These are phyloP conservation scores for Hirsutella rhossiliensis DNA, from an alignment of 2,329 filamentous ascomycete species.

Conservation along the genomic window DNA sequence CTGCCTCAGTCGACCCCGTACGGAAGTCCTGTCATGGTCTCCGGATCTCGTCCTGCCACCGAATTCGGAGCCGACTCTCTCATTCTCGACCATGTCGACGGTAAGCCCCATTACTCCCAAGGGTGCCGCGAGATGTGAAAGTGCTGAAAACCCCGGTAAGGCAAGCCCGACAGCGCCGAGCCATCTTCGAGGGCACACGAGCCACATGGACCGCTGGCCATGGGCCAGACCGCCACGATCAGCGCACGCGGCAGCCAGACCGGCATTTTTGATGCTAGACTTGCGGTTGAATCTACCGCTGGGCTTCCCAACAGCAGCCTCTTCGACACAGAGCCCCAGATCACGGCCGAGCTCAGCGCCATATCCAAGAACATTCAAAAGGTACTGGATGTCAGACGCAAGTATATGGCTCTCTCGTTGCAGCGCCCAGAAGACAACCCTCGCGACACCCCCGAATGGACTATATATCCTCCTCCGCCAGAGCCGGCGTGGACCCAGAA, in stretches of 20 bases:
- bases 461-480: constrained; percentile 82
- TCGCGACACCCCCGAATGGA: constrained; percentile 71
- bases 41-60: constrained; percentile 20
- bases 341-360: constrained; percentile 69
- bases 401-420: constrained; percentile 76
- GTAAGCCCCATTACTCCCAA: constrained; percentile 6
- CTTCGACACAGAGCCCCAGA: constrained; percentile 61
- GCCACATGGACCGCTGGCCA: neutral
- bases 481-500: constrained; percentile 66
- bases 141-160: constrained; percentile 4
- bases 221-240: neutral
- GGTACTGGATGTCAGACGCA: constrained; percentile 76
- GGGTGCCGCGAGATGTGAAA: neutral
- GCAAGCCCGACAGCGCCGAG: constrained; percentile 5
- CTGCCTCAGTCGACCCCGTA: constrained; percentile 31
- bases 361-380: constrained; percentile 89
- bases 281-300: constrained; percentile 33
- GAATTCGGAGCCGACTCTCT: constrained; percentile 25
- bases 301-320: constrained; percentile 54
- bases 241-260: constrained; percentile 27
- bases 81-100: constrained; percentile 16
- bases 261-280: constrained; percentile 2
- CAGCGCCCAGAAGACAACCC: constrained; percentile 80
- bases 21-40: constrained; percentile 31
- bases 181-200: neutral